Evolutionary conservation across 2,329 filamentous ascomycete genomes (phyloP).

Genomic region (Exophiala aquamarina): DNA sequence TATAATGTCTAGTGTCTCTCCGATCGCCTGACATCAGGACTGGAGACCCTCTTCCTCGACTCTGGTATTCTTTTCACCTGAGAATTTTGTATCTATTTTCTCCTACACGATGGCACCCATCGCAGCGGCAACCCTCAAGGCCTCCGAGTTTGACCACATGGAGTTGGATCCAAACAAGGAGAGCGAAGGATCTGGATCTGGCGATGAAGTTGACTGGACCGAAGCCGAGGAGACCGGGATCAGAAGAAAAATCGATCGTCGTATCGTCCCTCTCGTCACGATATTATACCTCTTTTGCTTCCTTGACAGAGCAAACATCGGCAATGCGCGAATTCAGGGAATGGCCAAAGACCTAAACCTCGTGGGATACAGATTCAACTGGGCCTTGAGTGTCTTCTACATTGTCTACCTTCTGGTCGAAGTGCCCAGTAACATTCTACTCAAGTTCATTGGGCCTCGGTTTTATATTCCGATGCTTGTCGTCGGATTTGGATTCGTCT

Average conservation of each 20-base stretch:
- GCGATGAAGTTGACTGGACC: constrained; percentile 23
- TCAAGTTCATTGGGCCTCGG: constrained; percentile 47
- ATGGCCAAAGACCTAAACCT: constrained; percentile 53
- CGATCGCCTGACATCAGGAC: no score
- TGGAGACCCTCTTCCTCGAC: no score
- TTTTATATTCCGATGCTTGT: constrained; percentile 38
- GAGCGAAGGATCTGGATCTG: constrained; percentile 5
- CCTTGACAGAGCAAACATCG: constrained; percentile 23
- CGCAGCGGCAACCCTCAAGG: constrained; percentile 7
- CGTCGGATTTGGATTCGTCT: constrained; percentile 36
- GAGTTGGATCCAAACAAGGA: constrained; percentile 14
- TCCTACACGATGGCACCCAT: constrained; percentile 3
- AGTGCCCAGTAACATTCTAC: constrained; percentile 62
- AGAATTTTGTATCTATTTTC: no score
- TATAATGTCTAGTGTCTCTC: no score
- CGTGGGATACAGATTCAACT: constrained; percentile 43
- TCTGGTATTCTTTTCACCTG: no score
- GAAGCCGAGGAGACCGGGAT: constrained; percentile 22
- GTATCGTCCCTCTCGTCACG: constrained; percentile 23
- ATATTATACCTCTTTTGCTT: constrained; percentile 25
- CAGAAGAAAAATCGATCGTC: constrained; percentile 23
- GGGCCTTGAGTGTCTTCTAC: constrained; percentile 47
- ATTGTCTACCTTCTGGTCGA: constrained; percentile 42
- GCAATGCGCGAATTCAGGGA: constrained; percentile 30
- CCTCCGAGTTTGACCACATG: constrained; percentile 10